These are phyloP conservation scores for Furcasterigmium furcatum DNA, from an alignment of 2,329 filamentous ascomycete species.

Conservation along the genomic window DNA sequence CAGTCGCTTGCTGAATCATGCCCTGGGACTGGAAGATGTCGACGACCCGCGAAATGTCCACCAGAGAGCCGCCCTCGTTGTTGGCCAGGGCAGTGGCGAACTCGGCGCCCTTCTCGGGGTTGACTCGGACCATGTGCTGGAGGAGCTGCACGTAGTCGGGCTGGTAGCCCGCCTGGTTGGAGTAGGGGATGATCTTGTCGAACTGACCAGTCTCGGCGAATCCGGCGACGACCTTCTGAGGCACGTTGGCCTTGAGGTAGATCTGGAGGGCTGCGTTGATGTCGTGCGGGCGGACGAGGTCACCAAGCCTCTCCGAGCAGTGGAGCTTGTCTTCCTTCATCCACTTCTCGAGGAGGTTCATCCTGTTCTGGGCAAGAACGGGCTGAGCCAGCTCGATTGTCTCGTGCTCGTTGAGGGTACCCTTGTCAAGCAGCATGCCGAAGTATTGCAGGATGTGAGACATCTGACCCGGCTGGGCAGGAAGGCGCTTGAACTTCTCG, in stretches of 20 bases:
- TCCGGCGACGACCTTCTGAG: slow-evolving; percentile 91
- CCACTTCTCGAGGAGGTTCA: slow-evolving; percentile 97
- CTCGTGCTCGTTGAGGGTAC: slow-evolving; percentile 86
- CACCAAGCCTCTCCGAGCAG: slow-evolving; percentile 93
- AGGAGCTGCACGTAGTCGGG: slow-evolving; percentile 94
- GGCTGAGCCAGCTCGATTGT: slow-evolving; percentile 91
- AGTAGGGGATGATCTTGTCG: slow-evolving; percentile 93
- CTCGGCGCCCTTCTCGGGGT: slow-evolving; percentile 90
- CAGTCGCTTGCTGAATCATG: slow-evolving; percentile 95
- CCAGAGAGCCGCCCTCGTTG: slow-evolving; percentile 79
- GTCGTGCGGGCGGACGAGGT: slow-evolving; percentile 88
- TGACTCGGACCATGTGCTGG: slow-evolving; percentile 87
- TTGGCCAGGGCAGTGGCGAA: slow-evolving; percentile 92
- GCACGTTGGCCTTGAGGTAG: slow-evolving; percentile 85
- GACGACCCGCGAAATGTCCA: slow-evolving; percentile 91
- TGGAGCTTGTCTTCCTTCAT: slow-evolving; percentile 93
- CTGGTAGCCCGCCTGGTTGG: slow-evolving; percentile 78
- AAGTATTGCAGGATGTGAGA: slow-evolving; percentile 97
- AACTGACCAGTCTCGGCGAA: slow-evolving; percentile 96
- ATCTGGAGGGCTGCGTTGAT: slow-evolving; percentile 82
- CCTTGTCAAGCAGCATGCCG: slow-evolving; percentile 94
- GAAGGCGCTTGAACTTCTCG: slow-evolving; percentile 88
- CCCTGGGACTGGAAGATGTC: slow-evolving; percentile 98
- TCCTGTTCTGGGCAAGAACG: slow-evolving; percentile 88
- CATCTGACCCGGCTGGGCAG: slow-evolving; percentile 78